Conservation (phyloP, 345 rosid species). For the Conringia planisiliqua region DNA sequence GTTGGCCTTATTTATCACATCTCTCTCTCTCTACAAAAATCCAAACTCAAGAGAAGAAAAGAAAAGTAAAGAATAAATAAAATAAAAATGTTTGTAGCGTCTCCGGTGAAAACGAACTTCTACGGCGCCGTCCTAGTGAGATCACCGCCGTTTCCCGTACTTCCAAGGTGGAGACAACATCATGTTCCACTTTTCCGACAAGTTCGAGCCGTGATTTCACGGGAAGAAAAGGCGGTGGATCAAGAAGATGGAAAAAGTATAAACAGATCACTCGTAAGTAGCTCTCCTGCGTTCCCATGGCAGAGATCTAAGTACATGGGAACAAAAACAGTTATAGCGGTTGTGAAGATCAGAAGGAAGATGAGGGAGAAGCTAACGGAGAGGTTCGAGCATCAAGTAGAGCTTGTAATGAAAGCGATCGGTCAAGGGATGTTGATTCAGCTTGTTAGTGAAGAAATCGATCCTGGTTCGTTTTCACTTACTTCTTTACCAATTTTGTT, state of each 20-base stretch:
- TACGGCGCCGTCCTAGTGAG: conserved; percentile 34
- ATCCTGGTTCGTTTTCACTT: conserved; percentile 54
- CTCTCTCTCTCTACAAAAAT: background rate
- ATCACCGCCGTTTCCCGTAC: conserved; percentile 24
- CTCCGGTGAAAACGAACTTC: conserved; percentile 44
- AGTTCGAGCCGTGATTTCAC: conserved; percentile 55
- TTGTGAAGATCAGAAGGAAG: conserved; percentile 74
- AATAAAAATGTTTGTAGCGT: conserved; percentile 38
- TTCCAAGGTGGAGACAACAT: conserved; percentile 3
- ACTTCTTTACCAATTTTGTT: background rate
- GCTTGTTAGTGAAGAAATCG: conserved; percentile 76
- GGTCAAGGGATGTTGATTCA: conserved; percentile 80
- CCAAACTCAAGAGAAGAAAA: background rate
- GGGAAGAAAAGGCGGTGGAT: conserved; percentile 56
- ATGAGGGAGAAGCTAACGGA: conserved; percentile 69
- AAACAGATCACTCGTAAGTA: conserved; percentile 11
- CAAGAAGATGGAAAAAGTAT: conserved; percentile 34
- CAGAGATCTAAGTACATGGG: conserved; percentile 35
- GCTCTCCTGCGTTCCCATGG: conserved; percentile 19
- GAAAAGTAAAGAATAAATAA: background rate
- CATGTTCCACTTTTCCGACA: conserved; percentile 6
- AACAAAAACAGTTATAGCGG: conserved; percentile 47
- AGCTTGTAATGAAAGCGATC: conserved; percentile 64
- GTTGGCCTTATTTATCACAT: conserved; percentile 12
- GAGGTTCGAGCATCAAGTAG: conserved; percentile 65